A percentile compares a stretch with the other conserved stretches of the same genome.
Conservation (phyloP, 768 basidiomycete genomes). For the Termitomyces sp. region DNA sequence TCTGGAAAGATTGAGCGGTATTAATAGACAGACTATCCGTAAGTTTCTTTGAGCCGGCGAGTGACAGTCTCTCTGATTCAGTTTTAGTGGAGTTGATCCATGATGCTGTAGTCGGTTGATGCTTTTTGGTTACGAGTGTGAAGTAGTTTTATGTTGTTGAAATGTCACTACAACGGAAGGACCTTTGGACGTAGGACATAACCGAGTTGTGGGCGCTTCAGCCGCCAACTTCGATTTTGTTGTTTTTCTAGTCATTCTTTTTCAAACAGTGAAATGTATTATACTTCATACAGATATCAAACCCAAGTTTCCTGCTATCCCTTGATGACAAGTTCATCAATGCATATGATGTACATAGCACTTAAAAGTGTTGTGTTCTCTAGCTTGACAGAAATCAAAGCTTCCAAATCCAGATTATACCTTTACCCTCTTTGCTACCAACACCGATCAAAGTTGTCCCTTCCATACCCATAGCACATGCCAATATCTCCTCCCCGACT, state of each 20-base stretch:
- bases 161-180: constrained; percentile 9
- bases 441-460: constrained; percentile 40
- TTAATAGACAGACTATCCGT: neutral
- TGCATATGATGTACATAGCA: no score
- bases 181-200: constrained; percentile 6
- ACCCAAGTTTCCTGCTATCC: neutral
- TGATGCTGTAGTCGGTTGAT: neutral
- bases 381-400: neutral
- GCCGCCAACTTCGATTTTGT: neutral
- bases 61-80: neutral
- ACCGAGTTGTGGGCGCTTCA: neutral
- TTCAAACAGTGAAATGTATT: neutral
- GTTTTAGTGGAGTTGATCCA: no score
- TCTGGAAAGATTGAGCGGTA: neutral
- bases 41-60: neutral
- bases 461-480: constrained; percentile 39
- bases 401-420: constrained; percentile 41
- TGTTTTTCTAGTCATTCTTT: constrained; percentile 14
- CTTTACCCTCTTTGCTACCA: constrained; percentile 34
- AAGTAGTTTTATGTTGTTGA: neutral
- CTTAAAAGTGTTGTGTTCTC: neutral
- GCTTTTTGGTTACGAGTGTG: neutral
- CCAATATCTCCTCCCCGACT: constrained; percentile 29
- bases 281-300: no score
- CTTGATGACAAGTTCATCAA: neutral